phyloP scores from a whole-genome alignment of 2,329 filamentous ascomycete genomes.

The Microdochium paspali region DNA sequence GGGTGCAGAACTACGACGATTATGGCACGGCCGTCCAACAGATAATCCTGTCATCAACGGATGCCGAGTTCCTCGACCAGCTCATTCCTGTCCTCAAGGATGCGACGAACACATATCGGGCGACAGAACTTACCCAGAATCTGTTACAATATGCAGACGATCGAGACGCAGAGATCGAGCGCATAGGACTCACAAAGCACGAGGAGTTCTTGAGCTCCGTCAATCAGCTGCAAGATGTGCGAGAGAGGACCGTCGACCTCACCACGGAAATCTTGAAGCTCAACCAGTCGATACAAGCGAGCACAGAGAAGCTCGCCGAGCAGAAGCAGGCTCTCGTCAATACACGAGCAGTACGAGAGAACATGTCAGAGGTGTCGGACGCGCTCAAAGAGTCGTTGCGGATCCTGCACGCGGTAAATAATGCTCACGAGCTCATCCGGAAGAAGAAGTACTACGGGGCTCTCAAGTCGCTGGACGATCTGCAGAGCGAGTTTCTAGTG shows the following conservation, averaged over 20 bases:
- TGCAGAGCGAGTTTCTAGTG: conserved; percentile 87
- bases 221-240: conserved; percentile 84
- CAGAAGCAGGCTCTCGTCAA: conserved; percentile 94
- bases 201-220: conserved; percentile 94
- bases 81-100: conserved; percentile 91
- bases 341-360: conserved; percentile 83
- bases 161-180: conserved; percentile 84
- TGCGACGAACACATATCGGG: conserved; percentile 67
- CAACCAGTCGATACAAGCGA: conserved; percentile 90
- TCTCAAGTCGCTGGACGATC: conserved; percentile 83
- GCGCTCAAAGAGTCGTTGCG: conserved; percentile 86
- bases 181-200: conserved; percentile 89
- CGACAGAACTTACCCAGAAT: conserved; percentile 64
- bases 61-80: conserved; percentile 91
- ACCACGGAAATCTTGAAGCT: conserved; percentile 86
- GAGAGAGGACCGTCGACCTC: conserved; percentile 79
- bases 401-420: conserved; percentile 84
- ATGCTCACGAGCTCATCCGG: conserved; percentile 82
- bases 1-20: conserved; percentile 22
- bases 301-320: conserved; percentile 85
- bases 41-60: conserved; percentile 88
- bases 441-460: conserved; percentile 96
- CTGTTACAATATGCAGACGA: conserved; percentile 76
- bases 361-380: conserved; percentile 86
- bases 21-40: conserved; percentile 34